Percentiles rank a stretch among this genome's conserved stretches.
These are phyloP conservation scores for Collybia sordida DNA, from an alignment of 768 basidiomycete genomes.

Conservation along the genomic window DNA sequence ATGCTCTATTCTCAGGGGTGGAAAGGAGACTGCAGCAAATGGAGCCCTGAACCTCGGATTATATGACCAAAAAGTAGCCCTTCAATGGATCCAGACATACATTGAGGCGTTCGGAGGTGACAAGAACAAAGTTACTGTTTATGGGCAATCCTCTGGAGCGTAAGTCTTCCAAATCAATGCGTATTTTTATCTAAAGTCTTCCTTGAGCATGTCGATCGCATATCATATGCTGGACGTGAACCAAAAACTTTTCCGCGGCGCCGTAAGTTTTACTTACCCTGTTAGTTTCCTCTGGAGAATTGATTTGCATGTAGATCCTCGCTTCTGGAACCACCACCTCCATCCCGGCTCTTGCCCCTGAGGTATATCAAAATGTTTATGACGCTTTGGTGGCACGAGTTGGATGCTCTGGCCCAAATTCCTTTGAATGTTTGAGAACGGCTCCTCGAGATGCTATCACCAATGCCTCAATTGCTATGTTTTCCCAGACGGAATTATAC, in stretches of 20 bases:
- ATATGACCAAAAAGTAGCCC: conserved; percentile 42
- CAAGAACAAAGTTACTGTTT: conserved; percentile 41
- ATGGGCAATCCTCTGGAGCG: conserved; percentile 59
- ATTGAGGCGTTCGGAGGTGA: conserved; percentile 52
- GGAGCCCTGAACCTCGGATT: conserved; percentile 46
- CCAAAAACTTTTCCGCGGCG: conserved; percentile 31
- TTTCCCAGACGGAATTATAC: conserved; percentile 12
- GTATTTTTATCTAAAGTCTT: background rate
- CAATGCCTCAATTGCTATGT: conserved; percentile 15
- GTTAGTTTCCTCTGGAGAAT: background rate
- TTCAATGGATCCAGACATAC: conserved; percentile 59
- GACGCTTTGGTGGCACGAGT: conserved; percentile 36
- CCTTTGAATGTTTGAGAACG: conserved; percentile 24
- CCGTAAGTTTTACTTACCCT: conserved; percentile 15
- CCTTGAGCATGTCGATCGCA: conserved; percentile 28
- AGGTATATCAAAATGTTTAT: conserved; percentile 33
- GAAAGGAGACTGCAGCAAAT: conserved; percentile 29
- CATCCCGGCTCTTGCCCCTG: conserved; percentile 25
- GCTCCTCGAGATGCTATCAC: conserved; percentile 13
- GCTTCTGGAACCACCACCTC: conserved; percentile 37
- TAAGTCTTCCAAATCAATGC: conserved; percentile 28
- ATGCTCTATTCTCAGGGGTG: conserved; percentile 9
- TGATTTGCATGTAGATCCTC: conserved; percentile 31
- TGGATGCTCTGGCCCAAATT: conserved; percentile 23
- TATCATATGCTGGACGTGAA: conserved; percentile 32